These are phyloP conservation scores for Pleurotus djamor DNA, from an alignment of 768 basidiomycete species.

Conservation along the genomic window DNA sequence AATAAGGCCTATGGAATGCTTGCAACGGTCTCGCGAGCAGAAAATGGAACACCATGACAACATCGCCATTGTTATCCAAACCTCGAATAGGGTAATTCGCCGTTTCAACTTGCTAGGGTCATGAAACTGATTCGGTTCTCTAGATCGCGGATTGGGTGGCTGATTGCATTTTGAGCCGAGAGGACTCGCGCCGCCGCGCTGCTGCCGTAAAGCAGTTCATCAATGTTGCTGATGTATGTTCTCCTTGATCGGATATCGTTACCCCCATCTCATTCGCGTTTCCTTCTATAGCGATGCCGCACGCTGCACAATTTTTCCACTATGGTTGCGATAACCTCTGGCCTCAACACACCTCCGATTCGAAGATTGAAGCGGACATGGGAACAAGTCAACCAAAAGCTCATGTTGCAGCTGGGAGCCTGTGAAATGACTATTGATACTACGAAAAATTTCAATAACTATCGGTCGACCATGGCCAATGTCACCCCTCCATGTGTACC, in stretches of 20 bases:
- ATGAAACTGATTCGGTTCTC: neutral
- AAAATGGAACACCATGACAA: constrained; percentile 75
- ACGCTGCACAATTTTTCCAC: constrained; percentile 90
- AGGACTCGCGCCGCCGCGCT: constrained; percentile 84
- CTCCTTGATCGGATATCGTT: neutral
- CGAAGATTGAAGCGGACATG: constrained; percentile 91
- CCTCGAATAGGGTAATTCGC: constrained; percentile 73
- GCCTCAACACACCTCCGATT: constrained; percentile 91
- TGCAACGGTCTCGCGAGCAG: constrained; percentile 79
- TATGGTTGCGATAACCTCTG: constrained; percentile 96
- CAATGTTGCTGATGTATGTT: constrained; percentile 82
- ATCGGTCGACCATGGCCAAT: constrained; percentile 77
- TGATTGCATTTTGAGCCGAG: constrained; percentile 74
- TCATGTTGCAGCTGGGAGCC: constrained; percentile 67
- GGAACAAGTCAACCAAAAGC: constrained; percentile 80
- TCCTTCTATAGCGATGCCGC: constrained; percentile 71
- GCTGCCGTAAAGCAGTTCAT: constrained; percentile 87
- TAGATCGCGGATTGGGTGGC: constrained; percentile 95
- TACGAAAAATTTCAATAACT: constrained; percentile 92
- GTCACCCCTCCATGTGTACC: constrained; percentile 94
- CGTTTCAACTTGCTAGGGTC: neutral
- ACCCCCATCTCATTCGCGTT: constrained; percentile 3
- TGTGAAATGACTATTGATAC: constrained; percentile 92
- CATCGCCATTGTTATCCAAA: constrained; percentile 83
- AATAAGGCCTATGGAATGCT: constrained; percentile 88